Base-by-base conservation (phyloP, 345 rosid species). In the Diplotaxis tenuifolia region DNA sequence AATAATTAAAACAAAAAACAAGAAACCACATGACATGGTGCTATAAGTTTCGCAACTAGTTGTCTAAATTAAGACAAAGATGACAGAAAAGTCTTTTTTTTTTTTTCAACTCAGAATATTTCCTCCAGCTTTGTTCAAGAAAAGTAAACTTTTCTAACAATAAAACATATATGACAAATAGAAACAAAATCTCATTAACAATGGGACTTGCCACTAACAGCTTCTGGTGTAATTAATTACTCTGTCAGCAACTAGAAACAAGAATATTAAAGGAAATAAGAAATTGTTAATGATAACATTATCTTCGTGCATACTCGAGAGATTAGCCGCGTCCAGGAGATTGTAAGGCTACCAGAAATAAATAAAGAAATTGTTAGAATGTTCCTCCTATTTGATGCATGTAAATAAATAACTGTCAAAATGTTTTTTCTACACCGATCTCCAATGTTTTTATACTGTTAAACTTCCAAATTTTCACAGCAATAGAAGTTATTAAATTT, bases 231-330 rank as follows among this genome's bases (percentile, higher is more conserved):
- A 27, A 27, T n/a, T 3, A 28, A 23, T 27, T 27, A 76, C 32
- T 70, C 75, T 57, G 71, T 64, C 71, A 47, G 10, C 29, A 1
- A 42, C 49, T 42, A 42, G 49, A 42, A 42, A 42, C 50, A 42
- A 42, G 50, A 42, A 42, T 8, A 42, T 5, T 6, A n/a, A n/a
- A n/a, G 47, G 47, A 12, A 38, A 38, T 12, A 42, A 5, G 7
- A 42, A 5, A 42, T 42, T n/a, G 50, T 42, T 42, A 42, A 42
- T 80, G 86, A 78, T 47, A 76, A 81, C 47, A 84, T 88, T 49
- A 57, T 85, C 8, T 93, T 91, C 14, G 96, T 93, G 62, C 96
- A 89, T 53, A 64, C 65, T 11, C 72, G 66, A 45, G 75, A 63
- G 9, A 63, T 42, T 75, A 75, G 74, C 38, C 32, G 19, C 2